Evolutionary conservation across 164 flowering plant genomes (phyloP).

Genomic region (Amborella trichopoda): DNA sequence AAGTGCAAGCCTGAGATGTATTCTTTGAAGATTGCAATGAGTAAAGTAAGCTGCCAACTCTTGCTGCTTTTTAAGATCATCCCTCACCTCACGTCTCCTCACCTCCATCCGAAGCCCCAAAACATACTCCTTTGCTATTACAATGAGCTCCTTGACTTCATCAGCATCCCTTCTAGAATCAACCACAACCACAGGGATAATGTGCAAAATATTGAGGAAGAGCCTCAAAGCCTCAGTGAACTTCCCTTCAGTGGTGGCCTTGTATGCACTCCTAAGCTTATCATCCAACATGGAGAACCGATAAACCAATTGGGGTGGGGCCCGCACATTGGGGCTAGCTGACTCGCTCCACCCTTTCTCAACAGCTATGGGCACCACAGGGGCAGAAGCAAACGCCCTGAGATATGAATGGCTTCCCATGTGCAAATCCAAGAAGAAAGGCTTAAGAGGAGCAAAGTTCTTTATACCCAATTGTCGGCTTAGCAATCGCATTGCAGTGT

Average conservation of each 20-base stretch:
- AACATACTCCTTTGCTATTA: slow-evolving; percentile 46
- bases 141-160: slow-evolving; percentile 64
- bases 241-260: slow-evolving; percentile 45
- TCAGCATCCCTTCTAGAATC: slow-evolving; percentile 61
- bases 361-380: slow-evolving; percentile 49
- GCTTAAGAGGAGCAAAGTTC: slow-evolving; percentile 61
- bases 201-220: slow-evolving; percentile 35
- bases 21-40: slow-evolving; percentile 44
- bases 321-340: slow-evolving; percentile 56
- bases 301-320: slow-evolving; percentile 71
- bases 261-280: slow-evolving; percentile 67
- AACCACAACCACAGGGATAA: slow-evolving; percentile 63
- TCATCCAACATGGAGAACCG: slow-evolving; percentile 71
- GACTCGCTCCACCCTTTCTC: slow-evolving; percentile 61
- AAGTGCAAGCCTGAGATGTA: slow-evolving; percentile 35
- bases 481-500: slow-evolving; percentile 55
- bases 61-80: slow-evolving; percentile 40
- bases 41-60: slow-evolving; percentile 79
- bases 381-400: slow-evolving; percentile 43
- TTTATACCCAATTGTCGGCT: slow-evolving; percentile 56
- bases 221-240: slow-evolving; percentile 49
- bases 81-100: slow-evolving; percentile 38
- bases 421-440: slow-evolving; percentile 61
- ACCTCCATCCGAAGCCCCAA: slow-evolving; percentile 44
- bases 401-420: slow-evolving; percentile 64